Base-by-base conservation (phyloP, 495 filamentous ascomycete genomes). In the Pyrenula massariospora region DNA sequence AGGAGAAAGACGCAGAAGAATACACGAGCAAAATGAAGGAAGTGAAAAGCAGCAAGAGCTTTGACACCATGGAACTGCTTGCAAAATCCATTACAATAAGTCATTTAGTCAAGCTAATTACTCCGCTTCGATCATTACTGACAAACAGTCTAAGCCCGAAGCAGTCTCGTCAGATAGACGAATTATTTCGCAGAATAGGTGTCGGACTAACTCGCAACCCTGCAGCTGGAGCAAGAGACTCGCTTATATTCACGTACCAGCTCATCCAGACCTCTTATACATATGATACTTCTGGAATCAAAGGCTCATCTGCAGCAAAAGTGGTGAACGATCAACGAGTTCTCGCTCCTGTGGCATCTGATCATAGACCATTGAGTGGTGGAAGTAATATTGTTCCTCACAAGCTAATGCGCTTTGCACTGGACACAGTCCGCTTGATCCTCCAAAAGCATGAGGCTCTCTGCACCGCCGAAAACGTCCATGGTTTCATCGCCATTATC, bases 21-120 rank as follows among this genome's bases (percentile, higher is more conserved):
- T 99, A 99, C 65, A 81, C 86, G 56, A 96, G 87, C 69, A 85
- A 89, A 63, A 96, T 95, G 88, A 94, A 89, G 70, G 93, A 99
- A 72, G 86, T 97, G 20, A 96, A 96, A 73, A 91, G 87, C 64
- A 96, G 87, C 75, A 97, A 96, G 73, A 96, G 91, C 64, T 94
- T 86, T 61, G 93, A 97, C 62, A 95, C 94, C 2, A 95, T 97
- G 88, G 93, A 97, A 63, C 75, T 97, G 55, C 76, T 97, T 55
- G 86, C 93, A 22, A 85, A 83, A 66, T 86, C 81, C 50, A 82
- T 89, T 8, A 89, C 89, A 11, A 73, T 95, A 31, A 73, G 68
- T 31, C 80, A 83, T 54, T 79, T 98, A n/a, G 79, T 81, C 2
- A 78, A 84, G 24, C 79, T 98, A 21, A 74, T 95, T 56, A 73